Evolutionary conservation across 2,329 filamentous ascomycete species (phyloP).

Genomic region (Myriangium duriaei): DNA sequence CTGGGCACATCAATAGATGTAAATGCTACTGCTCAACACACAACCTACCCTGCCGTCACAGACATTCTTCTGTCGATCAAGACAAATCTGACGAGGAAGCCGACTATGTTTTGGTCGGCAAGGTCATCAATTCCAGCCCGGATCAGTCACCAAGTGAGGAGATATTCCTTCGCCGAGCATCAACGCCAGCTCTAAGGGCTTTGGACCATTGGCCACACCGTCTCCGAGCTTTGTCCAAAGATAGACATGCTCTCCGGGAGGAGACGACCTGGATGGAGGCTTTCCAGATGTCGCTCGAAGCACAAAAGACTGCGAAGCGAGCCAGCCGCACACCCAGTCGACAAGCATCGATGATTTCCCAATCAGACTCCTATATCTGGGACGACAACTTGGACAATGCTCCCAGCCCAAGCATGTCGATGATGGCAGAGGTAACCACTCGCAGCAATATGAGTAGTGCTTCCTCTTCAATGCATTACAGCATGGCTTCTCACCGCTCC

Average conservation of each 20-base stretch:
- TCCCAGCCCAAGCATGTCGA: background rate
- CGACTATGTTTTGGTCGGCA: background rate
- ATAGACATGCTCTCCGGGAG: background rate
- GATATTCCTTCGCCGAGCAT: background rate
- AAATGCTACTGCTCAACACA: too few relatives aligned
- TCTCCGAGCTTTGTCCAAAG: background rate
- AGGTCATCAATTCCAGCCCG: background rate
- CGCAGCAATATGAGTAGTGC: conserved; percentile 4
- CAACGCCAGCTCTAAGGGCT: background rate
- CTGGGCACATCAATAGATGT: conserved; percentile 1
- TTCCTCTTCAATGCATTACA: conserved; percentile 5
- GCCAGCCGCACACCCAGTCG: background rate
- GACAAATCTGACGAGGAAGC: too few relatives aligned
- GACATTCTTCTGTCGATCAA: too few relatives aligned
- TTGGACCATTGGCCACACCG: background rate
- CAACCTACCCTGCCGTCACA: too few relatives aligned
- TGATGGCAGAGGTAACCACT: conserved; percentile 1
- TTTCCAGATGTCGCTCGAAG: background rate
- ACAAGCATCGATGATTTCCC: background rate
- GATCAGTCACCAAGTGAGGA: background rate
- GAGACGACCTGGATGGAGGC: background rate
- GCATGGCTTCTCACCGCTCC: background rate
- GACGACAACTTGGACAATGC: conserved; percentile 4
- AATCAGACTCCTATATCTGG: background rate
- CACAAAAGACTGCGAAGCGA: background rate